Conservation (phyloP, 495 filamentous ascomycete species). For the Filosporella fistucella region DNA sequence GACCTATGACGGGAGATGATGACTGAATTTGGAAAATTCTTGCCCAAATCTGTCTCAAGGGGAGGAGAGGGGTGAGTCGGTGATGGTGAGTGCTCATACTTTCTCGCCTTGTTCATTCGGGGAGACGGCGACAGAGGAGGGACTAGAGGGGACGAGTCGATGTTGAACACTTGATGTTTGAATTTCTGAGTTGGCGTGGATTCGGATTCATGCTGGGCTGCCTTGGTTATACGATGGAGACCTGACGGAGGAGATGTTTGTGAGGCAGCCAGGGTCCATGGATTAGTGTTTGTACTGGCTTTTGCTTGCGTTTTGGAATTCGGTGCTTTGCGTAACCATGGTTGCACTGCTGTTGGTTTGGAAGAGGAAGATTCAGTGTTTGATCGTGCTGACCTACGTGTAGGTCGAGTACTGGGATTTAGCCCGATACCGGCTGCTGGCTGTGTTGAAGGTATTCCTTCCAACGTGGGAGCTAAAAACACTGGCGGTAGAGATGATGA, state of each 20-base stretch:
- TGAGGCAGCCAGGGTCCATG: conserved; percentile 10
- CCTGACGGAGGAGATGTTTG: conserved; percentile 6
- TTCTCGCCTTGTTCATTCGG: not conserved
- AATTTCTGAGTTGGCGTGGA: not conserved
- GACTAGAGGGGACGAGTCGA: not conserved
- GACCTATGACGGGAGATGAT: not conserved
- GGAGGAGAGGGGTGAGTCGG: not conserved
- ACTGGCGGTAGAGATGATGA: conserved; percentile 8
- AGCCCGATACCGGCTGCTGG: not conserved
- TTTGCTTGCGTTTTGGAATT: not conserved
- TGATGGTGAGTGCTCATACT: too few species aligned
- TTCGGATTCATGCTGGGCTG: not conserved
- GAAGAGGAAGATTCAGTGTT: not conserved
- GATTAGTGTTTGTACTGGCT: conserved; percentile 18
- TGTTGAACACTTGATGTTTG: not conserved
- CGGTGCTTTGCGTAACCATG: not conserved
- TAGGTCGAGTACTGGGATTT: not conserved
- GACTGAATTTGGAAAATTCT: not conserved
- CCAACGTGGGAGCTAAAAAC: conserved; percentile 11
- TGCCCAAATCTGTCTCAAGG: not conserved
- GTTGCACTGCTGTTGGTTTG: not conserved
- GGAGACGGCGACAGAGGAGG: not conserved
- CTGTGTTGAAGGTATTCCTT: not conserved
- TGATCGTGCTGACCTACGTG: not conserved
- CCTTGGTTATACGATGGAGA: not conserved